Evolutionary conservation across 331 rosid genomes (phyloP), one percentile per base, ranked within the genome.

Genomic region (Malus hybrid): DNA sequence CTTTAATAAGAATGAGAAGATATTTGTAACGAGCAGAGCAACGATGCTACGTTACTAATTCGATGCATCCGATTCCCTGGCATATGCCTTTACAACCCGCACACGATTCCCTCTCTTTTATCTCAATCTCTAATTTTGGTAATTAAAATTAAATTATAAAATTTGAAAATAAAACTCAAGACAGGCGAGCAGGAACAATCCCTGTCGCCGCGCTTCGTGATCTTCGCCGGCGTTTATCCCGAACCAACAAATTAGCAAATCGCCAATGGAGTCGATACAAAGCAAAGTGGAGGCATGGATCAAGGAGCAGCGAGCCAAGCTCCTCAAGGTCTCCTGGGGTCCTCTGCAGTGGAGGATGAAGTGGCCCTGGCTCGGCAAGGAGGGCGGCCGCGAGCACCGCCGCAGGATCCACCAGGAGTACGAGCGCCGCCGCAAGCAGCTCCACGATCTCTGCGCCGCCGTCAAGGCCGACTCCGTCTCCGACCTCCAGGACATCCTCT

Each of bases 401-500:
- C 90, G 84, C 87, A 83, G 62, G 86, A 90, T 94, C 81, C 91
- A 90, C 67, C 84, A 80, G 22, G 95, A 91, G 89, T 94, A 82
- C 80, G 88, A 86, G 73, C 96, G 91, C 4, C 90, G 92, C 56
- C 76, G 80, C 74, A 88, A 76, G 80, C 98, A 89, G 42, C 90
- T 93, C 24, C 86, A 83, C 22, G 88, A 87, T 66, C 92, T 94
- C 79, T 90, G 97, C 61, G 79, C 32, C 29, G 92, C 97, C 6
- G 74, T 92, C 63, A 90, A 87, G 83, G 90, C 91, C 3, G 97
- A 92, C 10, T 89, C 99, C 2, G 36, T 92, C 18, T 71, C 96
- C 19, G 99, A 95, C 56, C 82, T 95, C 84, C 99, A 92, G 83
- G 99, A 92, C 77, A 88, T 95, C 65, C 90, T 95, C n/a, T 83